Evolutionary conservation across 768 basidiomycete species (phyloP).

Genomic region (Clitopilus passeckerianus): DNA sequence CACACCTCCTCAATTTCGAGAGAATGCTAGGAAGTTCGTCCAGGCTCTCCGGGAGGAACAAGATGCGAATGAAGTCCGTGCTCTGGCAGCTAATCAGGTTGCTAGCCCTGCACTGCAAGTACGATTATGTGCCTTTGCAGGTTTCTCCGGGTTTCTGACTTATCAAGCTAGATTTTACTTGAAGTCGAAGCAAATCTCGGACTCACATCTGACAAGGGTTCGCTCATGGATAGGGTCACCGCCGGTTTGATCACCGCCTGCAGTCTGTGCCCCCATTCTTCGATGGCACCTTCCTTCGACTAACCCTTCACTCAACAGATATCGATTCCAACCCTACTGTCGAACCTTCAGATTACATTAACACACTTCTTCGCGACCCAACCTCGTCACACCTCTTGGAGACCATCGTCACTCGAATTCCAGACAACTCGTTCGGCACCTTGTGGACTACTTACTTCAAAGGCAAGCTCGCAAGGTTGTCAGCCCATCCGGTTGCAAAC

Average conservation of each 20-base stretch:
- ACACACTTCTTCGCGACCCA: constrained; percentile 76
- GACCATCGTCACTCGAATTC: constrained; percentile 61
- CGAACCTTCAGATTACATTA: constrained; percentile 73
- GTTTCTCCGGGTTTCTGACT: constrained; percentile 2
- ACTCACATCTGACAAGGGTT: constrained; percentile 52
- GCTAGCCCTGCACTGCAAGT: constrained; percentile 78
- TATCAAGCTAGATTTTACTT: constrained; percentile 57
- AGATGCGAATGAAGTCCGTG: constrained; percentile 69
- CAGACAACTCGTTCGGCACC: constrained; percentile 51
- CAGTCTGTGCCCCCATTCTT: constrained; percentile 37
- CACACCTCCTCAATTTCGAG: constrained; percentile 44
- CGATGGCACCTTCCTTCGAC: background rate
- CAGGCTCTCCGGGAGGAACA: constrained; percentile 45
- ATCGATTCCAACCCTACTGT: constrained; percentile 26
- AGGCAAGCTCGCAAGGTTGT: constrained; percentile 67
- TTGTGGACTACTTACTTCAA: constrained; percentile 80
- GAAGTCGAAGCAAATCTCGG: constrained; percentile 75
- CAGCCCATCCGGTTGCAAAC: constrained; percentile 88
- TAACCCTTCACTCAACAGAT: constrained; percentile 23
- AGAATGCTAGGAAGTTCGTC: constrained; percentile 43
- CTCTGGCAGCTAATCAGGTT: constrained; percentile 69
- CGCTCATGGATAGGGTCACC: constrained; percentile 78
- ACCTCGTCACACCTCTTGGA: constrained; percentile 92
- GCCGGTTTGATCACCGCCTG: constrained; percentile 67
- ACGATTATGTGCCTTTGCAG: constrained; percentile 10